Percentiles rank a stretch among this genome's conserved stretches.
phyloP scores from a whole-genome alignment of 257 asterid species.

The Plantago ovata region DNA sequence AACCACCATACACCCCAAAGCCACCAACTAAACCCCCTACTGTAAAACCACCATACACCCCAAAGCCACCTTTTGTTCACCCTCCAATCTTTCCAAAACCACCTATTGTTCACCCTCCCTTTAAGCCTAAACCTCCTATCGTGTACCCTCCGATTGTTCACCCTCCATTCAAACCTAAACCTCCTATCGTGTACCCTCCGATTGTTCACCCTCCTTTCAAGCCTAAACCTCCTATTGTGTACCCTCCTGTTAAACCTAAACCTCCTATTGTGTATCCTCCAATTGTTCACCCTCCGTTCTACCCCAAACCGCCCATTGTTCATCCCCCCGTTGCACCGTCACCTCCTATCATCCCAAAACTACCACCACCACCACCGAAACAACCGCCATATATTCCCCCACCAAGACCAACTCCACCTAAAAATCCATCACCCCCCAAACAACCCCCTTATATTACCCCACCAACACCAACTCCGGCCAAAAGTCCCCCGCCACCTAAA shows the following conservation, averaged over 20 bases:
- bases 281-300: slow-evolving; percentile 9
- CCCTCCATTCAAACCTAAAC: slow-evolving; percentile 20
- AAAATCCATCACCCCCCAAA: no score
- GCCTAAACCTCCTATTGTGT: slow-evolving; percentile 7
- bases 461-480: no score
- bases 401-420: slow-evolving; percentile 14
- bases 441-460: no score
- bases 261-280: slow-evolving; percentile 29
- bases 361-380: slow-evolving; percentile 29
- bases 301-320: background rate
- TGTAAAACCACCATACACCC: slow-evolving; percentile 13
- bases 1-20: slow-evolving; percentile 20
- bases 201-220: slow-evolving; percentile 8
- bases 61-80: slow-evolving; percentile 22
- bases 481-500: no score
- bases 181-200: no score
- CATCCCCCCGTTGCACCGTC: slow-evolving; percentile 2
- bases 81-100: no score
- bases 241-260: slow-evolving; percentile 19
- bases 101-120: slow-evolving; percentile 11
- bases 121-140: slow-evolving; percentile 3
- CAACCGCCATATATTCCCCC: slow-evolving; percentile 25
- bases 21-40: slow-evolving; percentile 26
- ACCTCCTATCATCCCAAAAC: slow-evolving; percentile 27
- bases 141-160: background rate